Evolutionary conservation across 2,329 filamentous ascomycete species (phyloP), one percentile per base, ranked within the genome.

Genomic region (Pseudomassariella vexata): DNA sequence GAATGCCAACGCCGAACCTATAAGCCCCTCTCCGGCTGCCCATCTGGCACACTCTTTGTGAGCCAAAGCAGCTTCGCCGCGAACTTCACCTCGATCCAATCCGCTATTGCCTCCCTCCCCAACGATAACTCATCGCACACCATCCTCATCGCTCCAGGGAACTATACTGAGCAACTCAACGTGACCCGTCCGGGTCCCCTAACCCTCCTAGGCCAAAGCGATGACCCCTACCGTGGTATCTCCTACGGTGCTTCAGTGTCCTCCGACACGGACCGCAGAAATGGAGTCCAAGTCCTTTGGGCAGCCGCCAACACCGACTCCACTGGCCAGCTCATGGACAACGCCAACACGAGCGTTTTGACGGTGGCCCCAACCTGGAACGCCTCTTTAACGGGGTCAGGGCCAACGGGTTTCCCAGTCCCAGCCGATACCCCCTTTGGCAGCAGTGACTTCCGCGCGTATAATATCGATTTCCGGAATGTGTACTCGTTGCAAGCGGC

Each of bases 381-480:
- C 41, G 66, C 77, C 7, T 76, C 71, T 9, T 55, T 77, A 15
- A 82, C 77, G 0, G 79, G 79, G 5, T 60, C 66, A 4, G 79
- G 79, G 0, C 66, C 79, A 0, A 78, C 73, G 0, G 79, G 79
- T 0, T 77, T 69, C 44, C 55, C 73, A 0, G 76, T 84, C 0
- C 73, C 77, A 0, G 62, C 54, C 0, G 68, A 62, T 28, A 83
- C 79, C 0, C 76, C 77, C 0, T 81, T 82, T 39, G 79, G 79
- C 3, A 79, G 71, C 46, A 50, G 44, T 1, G 68, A 82, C 48
- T 83, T 84, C 51, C 63, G 77, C 7, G 74, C 68, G 0, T 83
- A 84, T 52, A 83, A 83, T 45, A 59, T 84, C 23, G 71, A 84
- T 46, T 76, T 83, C 41, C 60, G 69, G 14, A 84, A 84, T 44